phyloP scores from a whole-genome alignment of 2,329 filamentous ascomycete species.

The Botrytis byssoidea region DNA sequence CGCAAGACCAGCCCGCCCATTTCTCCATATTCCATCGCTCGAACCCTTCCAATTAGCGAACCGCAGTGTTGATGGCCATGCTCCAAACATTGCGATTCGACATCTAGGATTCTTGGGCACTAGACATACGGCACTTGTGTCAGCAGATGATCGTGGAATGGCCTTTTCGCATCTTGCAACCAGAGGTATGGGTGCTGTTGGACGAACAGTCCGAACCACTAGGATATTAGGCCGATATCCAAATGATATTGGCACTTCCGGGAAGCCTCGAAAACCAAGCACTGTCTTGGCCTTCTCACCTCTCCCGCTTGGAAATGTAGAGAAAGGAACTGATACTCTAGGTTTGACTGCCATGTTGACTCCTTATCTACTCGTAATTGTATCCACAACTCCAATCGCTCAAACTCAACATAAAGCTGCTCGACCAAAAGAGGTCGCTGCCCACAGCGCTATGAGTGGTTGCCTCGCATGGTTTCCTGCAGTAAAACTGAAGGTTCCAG shows the following conservation, averaged over 20 bases:
- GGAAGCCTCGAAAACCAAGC: slow-evolving; percentile 80
- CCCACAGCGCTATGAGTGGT: slow-evolving; percentile 88
- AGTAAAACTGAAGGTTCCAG: slow-evolving; percentile 80
- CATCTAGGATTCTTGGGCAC: slow-evolving; percentile 95
- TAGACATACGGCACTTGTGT: slow-evolving; percentile 89
- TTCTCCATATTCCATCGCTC: slow-evolving; percentile 80
- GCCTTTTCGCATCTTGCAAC: slow-evolving; percentile 96
- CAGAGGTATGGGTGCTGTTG: slow-evolving; percentile 81
- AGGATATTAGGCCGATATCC: slow-evolving; percentile 91
- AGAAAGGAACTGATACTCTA: slow-evolving; percentile 81
- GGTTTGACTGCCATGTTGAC: slow-evolving; percentile 94
- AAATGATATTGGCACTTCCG: slow-evolving; percentile 56
- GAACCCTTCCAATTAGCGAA: slow-evolving; percentile 63
- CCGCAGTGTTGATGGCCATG: slow-evolving; percentile 76
- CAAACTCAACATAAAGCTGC: slow-evolving; percentile 95
- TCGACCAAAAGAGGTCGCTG: slow-evolving; percentile 84
- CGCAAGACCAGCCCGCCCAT: slow-evolving; percentile 75
- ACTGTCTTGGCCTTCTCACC: slow-evolving; percentile 91
- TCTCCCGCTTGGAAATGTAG: slow-evolving; percentile 89
- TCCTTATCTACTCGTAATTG: slow-evolving; percentile 91
- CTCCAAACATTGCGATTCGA: slow-evolving; percentile 72
- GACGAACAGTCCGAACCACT: slow-evolving; percentile 82
- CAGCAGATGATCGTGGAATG: slow-evolving; percentile 93
- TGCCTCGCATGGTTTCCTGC: slow-evolving; percentile 97
- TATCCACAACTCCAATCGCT: slow-evolving; percentile 93